Conservation (phyloP, 768 basidiomycete genomes). For the Tylopilus felleus region DNA sequence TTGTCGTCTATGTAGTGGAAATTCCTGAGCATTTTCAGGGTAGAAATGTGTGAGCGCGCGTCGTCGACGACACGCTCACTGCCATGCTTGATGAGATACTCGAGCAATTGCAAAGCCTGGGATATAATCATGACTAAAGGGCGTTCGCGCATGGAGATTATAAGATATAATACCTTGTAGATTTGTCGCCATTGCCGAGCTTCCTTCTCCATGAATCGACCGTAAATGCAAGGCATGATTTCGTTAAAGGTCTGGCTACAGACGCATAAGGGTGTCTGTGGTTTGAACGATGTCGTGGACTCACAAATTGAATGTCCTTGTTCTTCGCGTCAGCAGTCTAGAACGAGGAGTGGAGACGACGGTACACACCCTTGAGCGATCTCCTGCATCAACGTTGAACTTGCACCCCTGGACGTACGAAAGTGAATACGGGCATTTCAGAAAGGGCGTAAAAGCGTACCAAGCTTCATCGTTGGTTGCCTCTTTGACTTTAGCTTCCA, state of each 20-base stretch:
- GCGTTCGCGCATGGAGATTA: neutral
- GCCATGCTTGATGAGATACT: slow-evolving; percentile 96
- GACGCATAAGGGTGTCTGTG: slow-evolving; percentile 7
- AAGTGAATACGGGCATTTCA: neutral
- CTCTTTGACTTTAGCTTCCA: slow-evolving; percentile 94
- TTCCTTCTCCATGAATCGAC: slow-evolving; percentile 97
- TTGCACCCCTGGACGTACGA: slow-evolving; percentile 76
- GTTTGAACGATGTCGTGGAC: slow-evolving; percentile 25
- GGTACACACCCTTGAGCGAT: slow-evolving; percentile 88
- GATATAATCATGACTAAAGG: neutral
- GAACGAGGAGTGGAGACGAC: neutral
- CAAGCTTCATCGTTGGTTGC: slow-evolving; percentile 99
- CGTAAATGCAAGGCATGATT: slow-evolving; percentile 97
- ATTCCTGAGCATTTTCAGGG: slow-evolving; percentile 94
- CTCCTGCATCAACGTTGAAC: slow-evolving; percentile 96
- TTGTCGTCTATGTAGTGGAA: slow-evolving; percentile 99
- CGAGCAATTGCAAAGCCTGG: slow-evolving; percentile 87
- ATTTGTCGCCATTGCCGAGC: slow-evolving; percentile 98
- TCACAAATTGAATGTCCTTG: slow-evolving; percentile 96
- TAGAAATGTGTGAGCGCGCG: slow-evolving; percentile 89
- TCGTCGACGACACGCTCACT: slow-evolving; percentile 98
- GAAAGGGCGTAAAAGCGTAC: slow-evolving; percentile 44
- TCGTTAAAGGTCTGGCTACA: slow-evolving; percentile 95
- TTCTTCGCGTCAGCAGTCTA: slow-evolving; percentile 15
- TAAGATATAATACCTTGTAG: slow-evolving; percentile 69